Conservation (phyloP, 2,329 filamentous ascomycete species). For the Neurospora crassa region DNA sequence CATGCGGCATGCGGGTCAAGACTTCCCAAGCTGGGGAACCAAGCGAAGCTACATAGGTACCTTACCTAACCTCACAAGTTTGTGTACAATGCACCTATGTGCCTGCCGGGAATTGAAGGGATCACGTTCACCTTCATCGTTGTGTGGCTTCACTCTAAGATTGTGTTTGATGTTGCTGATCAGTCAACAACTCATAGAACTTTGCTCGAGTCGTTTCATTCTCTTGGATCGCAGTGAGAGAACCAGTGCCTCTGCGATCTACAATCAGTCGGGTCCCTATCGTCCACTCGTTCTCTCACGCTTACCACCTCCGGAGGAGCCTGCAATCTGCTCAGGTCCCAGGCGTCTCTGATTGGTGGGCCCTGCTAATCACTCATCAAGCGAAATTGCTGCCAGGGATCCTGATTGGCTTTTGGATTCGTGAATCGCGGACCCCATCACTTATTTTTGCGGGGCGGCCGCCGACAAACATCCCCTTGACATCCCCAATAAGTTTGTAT, state of each 20-base stretch:
- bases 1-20: background rate
- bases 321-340: conserved; percentile 11
- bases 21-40: background rate
- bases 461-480: background rate
- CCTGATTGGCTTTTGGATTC: conserved; percentile 8
- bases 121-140: background rate
- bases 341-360: conserved; percentile 11
- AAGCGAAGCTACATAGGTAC: background rate
- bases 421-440: background rate
- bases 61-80: background rate
- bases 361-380: conserved; percentile 7
- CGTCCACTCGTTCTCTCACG: background rate
- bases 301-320: background rate
- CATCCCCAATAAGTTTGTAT: background rate
- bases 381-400: conserved; percentile 16
- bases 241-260: background rate
- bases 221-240: background rate
- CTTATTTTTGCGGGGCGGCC: background rate
- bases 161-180: background rate
- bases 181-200: background rate
- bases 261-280: background rate
- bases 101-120: background rate
- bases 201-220: background rate
- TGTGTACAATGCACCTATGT: background rate
- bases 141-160: background rate